These are phyloP conservation scores for Haematococcus lacustris DNA, from an alignment of 139 green algal species.

Conservation along the genomic window DNA sequence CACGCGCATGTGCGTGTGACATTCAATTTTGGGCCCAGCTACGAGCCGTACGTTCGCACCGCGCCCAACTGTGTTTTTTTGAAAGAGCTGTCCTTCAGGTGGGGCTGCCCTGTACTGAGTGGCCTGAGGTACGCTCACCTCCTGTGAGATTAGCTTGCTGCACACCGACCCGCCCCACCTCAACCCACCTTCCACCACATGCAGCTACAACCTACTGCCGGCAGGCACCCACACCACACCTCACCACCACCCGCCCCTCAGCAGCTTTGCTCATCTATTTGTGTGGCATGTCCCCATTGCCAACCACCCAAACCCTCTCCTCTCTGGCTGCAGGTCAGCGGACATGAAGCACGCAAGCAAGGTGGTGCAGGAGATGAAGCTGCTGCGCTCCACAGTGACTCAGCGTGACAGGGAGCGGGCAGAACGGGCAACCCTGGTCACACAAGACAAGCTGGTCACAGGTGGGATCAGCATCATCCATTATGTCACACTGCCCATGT, in stretches of 20 bases:
- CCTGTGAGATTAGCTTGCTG: no score
- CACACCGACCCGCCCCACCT: no score
- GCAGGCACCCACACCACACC: no score
- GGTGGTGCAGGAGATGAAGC: slow-evolving; percentile 75
- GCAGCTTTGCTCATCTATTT: no score
- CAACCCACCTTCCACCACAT: no score
- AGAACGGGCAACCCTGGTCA: slow-evolving; percentile 89
- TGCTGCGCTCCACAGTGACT: slow-evolving; percentile 64
- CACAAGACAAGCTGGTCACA: slow-evolving; percentile 84
- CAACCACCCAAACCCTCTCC: no score
- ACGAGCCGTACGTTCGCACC: slow-evolving; percentile 64
- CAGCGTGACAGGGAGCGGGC: slow-evolving; percentile 84
- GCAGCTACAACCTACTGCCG: no score
- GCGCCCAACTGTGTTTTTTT: slow-evolving; percentile 67
- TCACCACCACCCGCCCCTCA: no score
- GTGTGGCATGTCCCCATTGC: no score
- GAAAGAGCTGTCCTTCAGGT: slow-evolving; percentile 89
- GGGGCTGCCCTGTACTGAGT: neutral
- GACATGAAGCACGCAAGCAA: slow-evolving; percentile 56
- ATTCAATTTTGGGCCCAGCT: slow-evolving; percentile 79
- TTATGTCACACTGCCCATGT: neutral
- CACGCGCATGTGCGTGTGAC: slow-evolving; percentile 85
- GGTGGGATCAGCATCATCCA: neutral
- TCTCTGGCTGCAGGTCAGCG: no score
- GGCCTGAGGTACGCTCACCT: neutral